Conservation (phyloP, 345 rosid genomes). For the Toxicodendron radicans region DNA sequence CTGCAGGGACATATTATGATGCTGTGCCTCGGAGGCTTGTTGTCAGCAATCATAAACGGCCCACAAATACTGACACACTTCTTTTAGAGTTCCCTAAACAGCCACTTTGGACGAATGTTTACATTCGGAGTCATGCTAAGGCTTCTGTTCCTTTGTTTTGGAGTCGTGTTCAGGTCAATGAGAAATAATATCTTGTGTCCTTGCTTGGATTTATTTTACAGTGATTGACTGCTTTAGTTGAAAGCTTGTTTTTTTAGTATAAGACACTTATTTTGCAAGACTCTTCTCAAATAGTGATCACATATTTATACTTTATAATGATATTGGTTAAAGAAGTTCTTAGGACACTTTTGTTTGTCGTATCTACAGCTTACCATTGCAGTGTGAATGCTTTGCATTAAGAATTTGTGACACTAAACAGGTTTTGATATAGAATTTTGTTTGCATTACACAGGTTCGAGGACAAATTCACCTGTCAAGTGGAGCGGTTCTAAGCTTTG, state of each 20-base stretch:
- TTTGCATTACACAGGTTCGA: conserved; percentile 43
- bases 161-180: conserved; percentile 73
- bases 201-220: conserved; percentile 10
- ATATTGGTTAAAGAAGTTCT: not conserved
- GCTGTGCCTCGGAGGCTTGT: conserved; percentile 69
- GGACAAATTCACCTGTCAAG: conserved; percentile 56
- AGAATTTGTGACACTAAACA: not conserved
- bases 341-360: not conserved
- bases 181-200: conserved; percentile 15
- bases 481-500: conserved; percentile 61
- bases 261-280: not conserved
- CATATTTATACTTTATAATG: not conserved
- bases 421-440: conserved; percentile 2
- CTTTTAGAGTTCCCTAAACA: conserved; percentile 68
- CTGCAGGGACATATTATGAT: conserved; percentile 76
- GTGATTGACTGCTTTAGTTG: conserved; percentile 2
- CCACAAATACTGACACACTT: conserved; percentile 68
- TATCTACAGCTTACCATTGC: not conserved
- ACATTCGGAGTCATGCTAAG: conserved; percentile 51
- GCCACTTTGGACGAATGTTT: conserved; percentile 67
- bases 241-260: not conserved
- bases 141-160: conserved; percentile 71
- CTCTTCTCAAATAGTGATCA: not conserved
- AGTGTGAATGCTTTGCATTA: not conserved
- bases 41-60: conserved; percentile 54